Conservation (phyloP, 257 asterid genomes). For the Rubia yunnanensis region DNA sequence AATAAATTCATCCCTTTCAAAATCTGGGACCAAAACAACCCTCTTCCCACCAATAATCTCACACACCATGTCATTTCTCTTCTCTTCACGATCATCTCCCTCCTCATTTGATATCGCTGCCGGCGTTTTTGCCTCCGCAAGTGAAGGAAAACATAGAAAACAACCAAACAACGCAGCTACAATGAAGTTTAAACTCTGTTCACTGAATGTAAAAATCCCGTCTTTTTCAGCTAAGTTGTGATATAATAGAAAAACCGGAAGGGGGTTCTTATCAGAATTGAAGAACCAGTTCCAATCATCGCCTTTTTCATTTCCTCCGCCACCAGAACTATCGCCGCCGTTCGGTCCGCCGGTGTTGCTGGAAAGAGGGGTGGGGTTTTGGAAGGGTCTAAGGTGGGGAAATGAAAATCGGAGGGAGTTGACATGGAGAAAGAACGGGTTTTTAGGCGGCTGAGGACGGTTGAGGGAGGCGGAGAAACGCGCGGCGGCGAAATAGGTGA, state of each 20-base stretch:
- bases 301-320: conserved; percentile 22
- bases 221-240: conserved; percentile 15
- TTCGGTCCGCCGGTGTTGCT: conserved; percentile 11
- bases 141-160: conserved; percentile 30
- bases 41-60: conserved; percentile 76
- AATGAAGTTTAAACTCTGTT: conserved; percentile 20
- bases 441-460: conserved; percentile 9
- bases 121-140: conserved; percentile 50
- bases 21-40: conserved; percentile 58
- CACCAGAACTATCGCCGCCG: conserved; percentile 25
- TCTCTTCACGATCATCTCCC: conserved; percentile 24
- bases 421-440: conserved; percentile 18
- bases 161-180: conserved; percentile 30
- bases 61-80: conserved; percentile 20
- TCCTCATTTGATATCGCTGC: conserved; percentile 4
- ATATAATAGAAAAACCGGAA: conserved; percentile 23
- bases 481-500: conserved; percentile 18
- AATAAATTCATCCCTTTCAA: conserved; percentile 59
- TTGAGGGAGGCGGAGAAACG: conserved; percentile 14
- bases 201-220: conserved; percentile 6
- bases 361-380: conserved; percentile 17
- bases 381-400: conserved; percentile 20
- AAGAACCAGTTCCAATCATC: conserved; percentile 32
- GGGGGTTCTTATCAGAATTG: conserved; percentile 25
- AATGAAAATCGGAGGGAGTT: conserved; percentile 7